A percentile compares a stretch with the other conserved stretches of the same genome.
Conservation (phyloP, 225 moss, liverwort and hornwort genomes). For the Sphagnum tenellum region DNA sequence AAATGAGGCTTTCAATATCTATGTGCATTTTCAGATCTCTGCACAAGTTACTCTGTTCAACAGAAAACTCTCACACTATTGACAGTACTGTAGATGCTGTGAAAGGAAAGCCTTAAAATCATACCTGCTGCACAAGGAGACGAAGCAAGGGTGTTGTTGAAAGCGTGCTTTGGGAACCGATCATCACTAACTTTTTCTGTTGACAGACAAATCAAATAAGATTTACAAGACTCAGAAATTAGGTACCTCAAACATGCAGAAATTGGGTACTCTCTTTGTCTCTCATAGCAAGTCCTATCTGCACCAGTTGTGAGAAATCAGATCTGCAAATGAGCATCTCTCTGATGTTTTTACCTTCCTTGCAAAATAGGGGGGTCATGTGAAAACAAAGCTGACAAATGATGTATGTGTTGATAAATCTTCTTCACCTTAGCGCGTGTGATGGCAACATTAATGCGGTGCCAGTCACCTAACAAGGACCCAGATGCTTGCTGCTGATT, state of each 20-base stretch:
- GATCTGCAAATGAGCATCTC: background rate
- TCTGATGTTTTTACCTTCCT: too few species aligned
- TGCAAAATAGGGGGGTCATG: too few species aligned
- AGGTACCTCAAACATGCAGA: too few species aligned
- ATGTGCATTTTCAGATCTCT: background rate
- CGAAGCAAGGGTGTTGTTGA: constrained; percentile 36
- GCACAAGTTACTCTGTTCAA: background rate
- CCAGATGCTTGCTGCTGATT: constrained; percentile 18
- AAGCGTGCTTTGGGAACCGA: constrained; percentile 34
- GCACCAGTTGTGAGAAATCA: background rate
- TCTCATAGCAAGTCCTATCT: background rate
- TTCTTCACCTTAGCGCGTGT: constrained; percentile 40
- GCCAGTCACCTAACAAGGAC: constrained; percentile 40
- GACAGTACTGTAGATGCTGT: too few species aligned
- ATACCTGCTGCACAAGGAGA: constrained; percentile 34
- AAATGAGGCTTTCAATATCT: background rate
- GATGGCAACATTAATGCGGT: constrained; percentile 46
- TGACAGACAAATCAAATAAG: background rate
- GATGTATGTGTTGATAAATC: background rate
- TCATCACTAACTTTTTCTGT: constrained; percentile 41
- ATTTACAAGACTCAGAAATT: background rate
- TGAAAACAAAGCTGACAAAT: background rate
- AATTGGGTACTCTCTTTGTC: too few species aligned
- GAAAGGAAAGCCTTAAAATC: background rate
- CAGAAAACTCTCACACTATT: background rate